Conservation (phyloP, 805 yeast genomes). For the Spathaspora hagerdaliae region DNA sequence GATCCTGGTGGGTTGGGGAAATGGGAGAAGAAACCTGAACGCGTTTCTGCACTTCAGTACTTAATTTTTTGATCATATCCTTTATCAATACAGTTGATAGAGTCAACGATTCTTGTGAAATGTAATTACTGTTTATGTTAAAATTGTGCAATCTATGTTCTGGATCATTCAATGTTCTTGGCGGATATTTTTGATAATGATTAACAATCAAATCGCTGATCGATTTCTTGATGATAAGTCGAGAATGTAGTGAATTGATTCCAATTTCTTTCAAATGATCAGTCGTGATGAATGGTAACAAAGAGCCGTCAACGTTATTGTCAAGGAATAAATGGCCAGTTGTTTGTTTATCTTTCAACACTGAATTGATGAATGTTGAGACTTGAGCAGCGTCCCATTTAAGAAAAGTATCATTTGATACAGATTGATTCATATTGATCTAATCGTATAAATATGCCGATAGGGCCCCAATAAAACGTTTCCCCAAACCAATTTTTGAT, state of each 20-base stretch:
- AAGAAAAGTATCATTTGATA: constrained; percentile 30
- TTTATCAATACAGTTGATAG: constrained; percentile 32
- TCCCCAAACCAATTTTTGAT: too few species aligned
- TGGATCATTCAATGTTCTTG: constrained; percentile 22
- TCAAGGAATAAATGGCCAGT: constrained; percentile 37
- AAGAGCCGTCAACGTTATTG: constrained; percentile 69
- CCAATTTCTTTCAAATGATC: constrained; percentile 76
- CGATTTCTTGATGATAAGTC: constrained; percentile 58
- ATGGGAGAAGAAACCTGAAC: constrained; percentile 9
- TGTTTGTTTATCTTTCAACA: constrained; percentile 8
- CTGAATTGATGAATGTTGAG: constrained; percentile 26
- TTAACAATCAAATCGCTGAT: constrained; percentile 49
- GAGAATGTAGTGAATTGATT: constrained; percentile 45
- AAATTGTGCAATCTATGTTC: constrained; percentile 25
- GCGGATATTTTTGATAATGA: constrained; percentile 25
- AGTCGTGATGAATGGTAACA: constrained; percentile 63
- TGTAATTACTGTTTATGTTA: constrained; percentile 33
- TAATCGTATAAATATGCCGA: too few species aligned
- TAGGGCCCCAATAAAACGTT: too few species aligned
- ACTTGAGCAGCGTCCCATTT: constrained; percentile 46
- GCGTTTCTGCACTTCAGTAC: constrained; percentile 15
- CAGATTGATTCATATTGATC: constrained; percentile 10
- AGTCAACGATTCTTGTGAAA: constrained; percentile 33
- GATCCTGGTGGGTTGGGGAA: constrained; percentile 19
- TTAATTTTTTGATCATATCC: constrained; percentile 28